These are phyloP conservation scores for Neofusicoccum parvum DNA, from an alignment of 2,329 filamentous ascomycete species.

Conservation along the genomic window DNA sequence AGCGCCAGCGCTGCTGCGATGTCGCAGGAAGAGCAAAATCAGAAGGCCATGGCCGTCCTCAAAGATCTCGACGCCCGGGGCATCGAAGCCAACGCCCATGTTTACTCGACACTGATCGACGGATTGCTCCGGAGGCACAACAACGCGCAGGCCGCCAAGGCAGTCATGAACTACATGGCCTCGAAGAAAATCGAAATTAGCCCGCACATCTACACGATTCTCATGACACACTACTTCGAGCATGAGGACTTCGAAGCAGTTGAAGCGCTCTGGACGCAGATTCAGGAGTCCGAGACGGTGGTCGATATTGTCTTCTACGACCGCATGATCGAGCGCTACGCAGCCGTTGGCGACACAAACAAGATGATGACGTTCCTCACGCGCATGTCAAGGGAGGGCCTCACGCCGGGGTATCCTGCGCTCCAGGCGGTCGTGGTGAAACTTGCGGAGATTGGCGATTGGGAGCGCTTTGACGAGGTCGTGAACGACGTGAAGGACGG, in stretches of 20 bases:
- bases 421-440: slow-evolving; percentile 42
- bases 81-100: background rate
- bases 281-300: slow-evolving; percentile 36
- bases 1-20: slow-evolving; percentile 49
- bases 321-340: slow-evolving; percentile 69
- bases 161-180: slow-evolving; percentile 66
- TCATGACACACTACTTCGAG: slow-evolving; percentile 68
- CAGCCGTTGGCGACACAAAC: slow-evolving; percentile 53
- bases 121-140: slow-evolving; percentile 55
- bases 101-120: slow-evolving; percentile 72
- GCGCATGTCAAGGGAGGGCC: slow-evolving; percentile 42
- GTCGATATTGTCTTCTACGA: slow-evolving; percentile 68
- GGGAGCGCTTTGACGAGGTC: slow-evolving; percentile 8
- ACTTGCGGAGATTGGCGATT: slow-evolving; percentile 40
- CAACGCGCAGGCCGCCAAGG: slow-evolving; percentile 56
- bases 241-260: slow-evolving; percentile 63
- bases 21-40: slow-evolving; percentile 52
- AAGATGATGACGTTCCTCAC: slow-evolving; percentile 47
- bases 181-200: slow-evolving; percentile 55
- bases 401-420: slow-evolving; percentile 46
- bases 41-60: slow-evolving; percentile 23
- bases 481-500: slow-evolving; percentile 3
- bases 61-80: background rate
- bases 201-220: slow-evolving; percentile 72
- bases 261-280: slow-evolving; percentile 58